These are phyloP conservation scores for Colletotrichum lindemuthianum DNA, from an alignment of 2,329 filamentous ascomycete species.

Conservation along the genomic window DNA sequence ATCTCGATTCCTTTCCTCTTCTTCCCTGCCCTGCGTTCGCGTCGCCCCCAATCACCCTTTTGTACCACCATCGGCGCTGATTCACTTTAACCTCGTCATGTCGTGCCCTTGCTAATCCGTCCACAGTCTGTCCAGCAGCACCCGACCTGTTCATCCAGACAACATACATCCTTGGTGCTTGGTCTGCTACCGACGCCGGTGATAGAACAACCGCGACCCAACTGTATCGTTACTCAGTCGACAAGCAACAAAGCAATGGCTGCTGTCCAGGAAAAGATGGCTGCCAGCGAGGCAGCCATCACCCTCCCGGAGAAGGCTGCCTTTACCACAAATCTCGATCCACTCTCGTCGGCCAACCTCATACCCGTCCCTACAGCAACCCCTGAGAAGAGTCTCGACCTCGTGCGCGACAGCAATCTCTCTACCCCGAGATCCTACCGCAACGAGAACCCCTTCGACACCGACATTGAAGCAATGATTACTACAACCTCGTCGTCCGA, in stretches of 20 bases:
- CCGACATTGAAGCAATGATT: slow-evolving; percentile 65
- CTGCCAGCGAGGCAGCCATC: slow-evolving; percentile 17
- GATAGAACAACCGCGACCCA: neutral
- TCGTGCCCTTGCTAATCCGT: slow-evolving; percentile 25
- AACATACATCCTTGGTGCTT: slow-evolving; percentile 2
- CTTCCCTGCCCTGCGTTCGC: slow-evolving; percentile 2
- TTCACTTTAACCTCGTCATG: slow-evolving; percentile 21
- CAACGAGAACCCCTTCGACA: slow-evolving; percentile 63
- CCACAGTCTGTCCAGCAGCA: slow-evolving; percentile 10
- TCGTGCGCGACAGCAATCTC: slow-evolving; percentile 48
- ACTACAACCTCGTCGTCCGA: slow-evolving; percentile 47
- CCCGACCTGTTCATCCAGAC: neutral
- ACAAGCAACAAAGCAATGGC: slow-evolving; percentile 12
- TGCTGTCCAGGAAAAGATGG: slow-evolving; percentile 26
- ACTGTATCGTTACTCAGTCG: slow-evolving; percentile 17
- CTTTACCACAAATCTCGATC: slow-evolving; percentile 20
- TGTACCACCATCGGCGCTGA: slow-evolving; percentile 12
- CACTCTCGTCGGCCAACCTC: slow-evolving; percentile 12
- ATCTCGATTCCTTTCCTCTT: slow-evolving; percentile 11
- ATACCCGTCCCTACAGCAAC: slow-evolving; percentile 32
- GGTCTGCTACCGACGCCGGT: neutral
- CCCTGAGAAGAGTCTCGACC: slow-evolving; percentile 42
- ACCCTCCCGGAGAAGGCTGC: slow-evolving; percentile 31
- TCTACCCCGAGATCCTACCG: slow-evolving; percentile 57
- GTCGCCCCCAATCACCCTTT: slow-evolving; percentile 5